Percentiles rank a stretch among this genome's conserved stretches.
Conservation (phyloP, 2,329 filamentous ascomycete species). For the Monosporascus sp. region DNA sequence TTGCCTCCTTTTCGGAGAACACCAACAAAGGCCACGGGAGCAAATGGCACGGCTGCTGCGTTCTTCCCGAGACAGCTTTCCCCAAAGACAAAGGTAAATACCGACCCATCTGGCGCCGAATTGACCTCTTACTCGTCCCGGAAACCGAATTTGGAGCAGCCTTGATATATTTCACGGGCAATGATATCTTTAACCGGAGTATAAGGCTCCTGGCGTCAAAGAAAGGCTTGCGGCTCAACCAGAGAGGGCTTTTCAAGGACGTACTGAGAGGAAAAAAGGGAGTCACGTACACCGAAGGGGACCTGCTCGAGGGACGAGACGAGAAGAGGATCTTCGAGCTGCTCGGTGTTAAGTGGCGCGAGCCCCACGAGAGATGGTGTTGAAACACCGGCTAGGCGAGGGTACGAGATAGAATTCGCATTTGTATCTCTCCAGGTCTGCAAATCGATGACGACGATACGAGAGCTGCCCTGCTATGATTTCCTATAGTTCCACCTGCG, state of each 20-base stretch:
- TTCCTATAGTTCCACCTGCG: background rate
- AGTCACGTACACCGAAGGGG: conserved; percentile 60
- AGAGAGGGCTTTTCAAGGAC: conserved; percentile 70
- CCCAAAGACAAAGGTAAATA: conserved; percentile 19
- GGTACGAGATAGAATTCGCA: background rate
- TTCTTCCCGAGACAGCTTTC: conserved; percentile 47
- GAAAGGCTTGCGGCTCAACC: conserved; percentile 80
- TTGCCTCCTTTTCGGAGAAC: conserved; percentile 49
- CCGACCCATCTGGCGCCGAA: conserved; percentile 63
- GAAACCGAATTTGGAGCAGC: conserved; percentile 75
- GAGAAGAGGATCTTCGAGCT: conserved; percentile 78
- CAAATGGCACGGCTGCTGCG: conserved; percentile 86
- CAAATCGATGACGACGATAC: too few species aligned
- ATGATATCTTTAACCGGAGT: conserved; percentile 90
- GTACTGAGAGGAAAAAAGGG: conserved; percentile 55
- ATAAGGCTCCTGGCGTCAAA: conserved; percentile 73
- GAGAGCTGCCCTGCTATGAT: too few species aligned
- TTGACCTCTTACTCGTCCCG: conserved; percentile 82
- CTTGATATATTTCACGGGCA: conserved; percentile 91
- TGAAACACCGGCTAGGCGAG: conserved; percentile 28
- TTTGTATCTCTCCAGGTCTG: too few species aligned
- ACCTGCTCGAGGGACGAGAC: conserved; percentile 65
- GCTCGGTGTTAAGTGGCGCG: conserved; percentile 78
- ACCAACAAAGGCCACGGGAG: conserved; percentile 43
- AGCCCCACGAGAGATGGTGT: conserved; percentile 71